Percentiles rank a stretch among this genome's conserved stretches.
phyloP scores from a whole-genome alignment of 768 basidiomycete genomes.

The Coprinopsis cinerea region DNA sequence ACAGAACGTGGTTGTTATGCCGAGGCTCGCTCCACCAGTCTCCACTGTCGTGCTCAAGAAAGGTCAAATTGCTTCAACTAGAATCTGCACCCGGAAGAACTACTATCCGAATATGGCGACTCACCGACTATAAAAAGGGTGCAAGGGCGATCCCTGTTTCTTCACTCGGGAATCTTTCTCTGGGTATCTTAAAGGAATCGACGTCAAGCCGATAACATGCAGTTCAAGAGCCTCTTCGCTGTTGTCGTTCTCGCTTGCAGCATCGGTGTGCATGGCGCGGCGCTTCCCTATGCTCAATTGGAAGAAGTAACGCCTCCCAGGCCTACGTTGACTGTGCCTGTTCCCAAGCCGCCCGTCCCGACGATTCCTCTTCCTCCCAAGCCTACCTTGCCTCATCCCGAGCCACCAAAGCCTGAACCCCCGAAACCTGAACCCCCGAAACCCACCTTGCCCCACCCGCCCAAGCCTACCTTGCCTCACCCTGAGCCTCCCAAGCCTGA shows the following conservation, averaged over 20 bases:
- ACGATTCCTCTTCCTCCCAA: neutral
- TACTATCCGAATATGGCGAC: too few species aligned
- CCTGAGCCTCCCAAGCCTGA: neutral
- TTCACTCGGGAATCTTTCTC: constrained; percentile 7
- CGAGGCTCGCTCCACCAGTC: too few species aligned
- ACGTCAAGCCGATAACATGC: neutral
- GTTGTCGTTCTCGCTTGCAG: neutral
- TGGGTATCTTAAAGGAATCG: neutral
- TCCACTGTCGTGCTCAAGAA: too few species aligned
- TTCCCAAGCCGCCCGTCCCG: neutral
- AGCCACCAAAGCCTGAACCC: too few species aligned
- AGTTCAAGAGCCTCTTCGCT: neutral
- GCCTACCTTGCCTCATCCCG: neutral
- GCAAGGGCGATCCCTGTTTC: too few species aligned
- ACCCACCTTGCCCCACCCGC: neutral
- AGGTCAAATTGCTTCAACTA: too few species aligned
- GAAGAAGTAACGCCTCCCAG: neutral
- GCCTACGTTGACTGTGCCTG: neutral
- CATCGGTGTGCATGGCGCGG: neutral
- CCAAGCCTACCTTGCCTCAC: neutral
- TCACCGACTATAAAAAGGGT: too few species aligned
- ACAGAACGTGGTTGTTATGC: too few species aligned
- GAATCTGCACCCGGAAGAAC: too few species aligned
- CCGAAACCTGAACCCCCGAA: neutral
- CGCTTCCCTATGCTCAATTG: neutral